Percentiles rank a stretch among this genome's conserved stretches.
phyloP scores from a whole-genome alignment of 129 eudicot genomes.

The Tanacetum coccineum region DNA sequence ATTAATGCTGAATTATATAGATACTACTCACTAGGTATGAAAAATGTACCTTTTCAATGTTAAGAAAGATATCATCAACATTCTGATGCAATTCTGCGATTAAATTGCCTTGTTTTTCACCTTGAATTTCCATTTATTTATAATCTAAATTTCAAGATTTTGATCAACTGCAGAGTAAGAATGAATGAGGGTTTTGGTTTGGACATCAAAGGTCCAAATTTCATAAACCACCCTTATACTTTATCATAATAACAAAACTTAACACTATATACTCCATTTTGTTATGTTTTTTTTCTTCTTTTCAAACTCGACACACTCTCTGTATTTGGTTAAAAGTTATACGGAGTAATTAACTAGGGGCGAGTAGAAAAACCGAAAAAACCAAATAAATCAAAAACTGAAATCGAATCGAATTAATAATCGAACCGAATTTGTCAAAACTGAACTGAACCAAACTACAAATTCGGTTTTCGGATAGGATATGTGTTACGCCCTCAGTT shows the following conservation, averaged over 20 bases:
- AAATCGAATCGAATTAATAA: too few relatives aligned
- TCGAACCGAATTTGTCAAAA: too few relatives aligned
- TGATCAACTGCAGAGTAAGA: background rate
- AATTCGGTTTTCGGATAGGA: too few relatives aligned
- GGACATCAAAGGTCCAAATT: background rate
- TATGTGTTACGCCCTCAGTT: too few relatives aligned
- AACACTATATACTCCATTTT: too few relatives aligned
- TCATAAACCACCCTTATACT: background rate
- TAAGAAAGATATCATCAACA: background rate
- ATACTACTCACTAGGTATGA: background rate
- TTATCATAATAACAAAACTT: background rate
- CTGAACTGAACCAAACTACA: too few relatives aligned
- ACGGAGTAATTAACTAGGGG: too few relatives aligned
- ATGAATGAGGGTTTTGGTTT: background rate
- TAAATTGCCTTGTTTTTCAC: background rate
- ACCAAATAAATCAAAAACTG: too few relatives aligned
- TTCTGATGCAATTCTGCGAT: background rate
- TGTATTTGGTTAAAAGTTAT: too few relatives aligned
- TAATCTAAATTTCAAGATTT: background rate
- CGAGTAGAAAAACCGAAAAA: too few relatives aligned
- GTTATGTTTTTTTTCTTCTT: too few relatives aligned
- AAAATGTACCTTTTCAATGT: conserved; percentile 1
- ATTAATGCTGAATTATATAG: background rate
- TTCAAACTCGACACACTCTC: too few relatives aligned
- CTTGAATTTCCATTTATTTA: background rate